A percentile compares a stretch with the other conserved stretches of the same genome.
phyloP scores from a whole-genome alignment of 805 yeast species.

The Candida fluviatilis region DNA sequence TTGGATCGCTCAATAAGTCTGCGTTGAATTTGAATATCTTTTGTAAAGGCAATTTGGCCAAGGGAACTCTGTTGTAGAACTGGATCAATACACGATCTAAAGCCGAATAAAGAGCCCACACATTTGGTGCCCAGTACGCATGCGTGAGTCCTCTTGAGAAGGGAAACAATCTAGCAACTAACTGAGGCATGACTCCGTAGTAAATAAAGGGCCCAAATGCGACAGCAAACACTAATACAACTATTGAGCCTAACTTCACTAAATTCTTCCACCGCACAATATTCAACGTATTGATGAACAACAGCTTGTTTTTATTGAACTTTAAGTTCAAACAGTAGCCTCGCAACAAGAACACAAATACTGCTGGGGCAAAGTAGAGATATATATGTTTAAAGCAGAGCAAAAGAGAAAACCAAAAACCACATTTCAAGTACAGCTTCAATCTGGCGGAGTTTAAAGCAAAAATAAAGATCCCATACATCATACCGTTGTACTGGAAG shows the following conservation, averaged over 20 bases:
- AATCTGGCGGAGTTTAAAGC: slow-evolving; percentile 70
- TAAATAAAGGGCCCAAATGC: slow-evolving; percentile 80
- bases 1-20: slow-evolving; percentile 28
- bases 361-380: slow-evolving; percentile 91
- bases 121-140: slow-evolving; percentile 98
- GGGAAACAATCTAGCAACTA: slow-evolving; percentile 76
- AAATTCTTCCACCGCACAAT: slow-evolving; percentile 53
- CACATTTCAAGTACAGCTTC: slow-evolving; percentile 54
- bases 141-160: slow-evolving; percentile 94
- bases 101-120: slow-evolving; percentile 93
- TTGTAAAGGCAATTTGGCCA: slow-evolving; percentile 24
- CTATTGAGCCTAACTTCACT: slow-evolving; percentile 59
- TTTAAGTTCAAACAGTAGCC: slow-evolving; percentile 58
- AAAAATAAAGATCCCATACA: slow-evolving; percentile 77
- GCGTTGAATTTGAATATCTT: slow-evolving; percentile 44
- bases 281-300: slow-evolving; percentile 26
- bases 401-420: slow-evolving; percentile 65
- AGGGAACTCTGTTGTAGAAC: slow-evolving; percentile 32
- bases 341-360: slow-evolving; percentile 72
- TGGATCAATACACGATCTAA: slow-evolving; percentile 65
- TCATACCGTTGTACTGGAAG: slow-evolving; percentile 93
- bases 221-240: slow-evolving; percentile 52
- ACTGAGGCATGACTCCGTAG: slow-evolving; percentile 56
- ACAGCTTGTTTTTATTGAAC: slow-evolving; percentile 18
- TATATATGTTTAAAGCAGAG: slow-evolving; percentile 94